Evolutionary conservation across 306 rosid genomes (phyloP), one percentile per base, ranked within the genome.

Genomic region (Castanospermum australe): DNA sequence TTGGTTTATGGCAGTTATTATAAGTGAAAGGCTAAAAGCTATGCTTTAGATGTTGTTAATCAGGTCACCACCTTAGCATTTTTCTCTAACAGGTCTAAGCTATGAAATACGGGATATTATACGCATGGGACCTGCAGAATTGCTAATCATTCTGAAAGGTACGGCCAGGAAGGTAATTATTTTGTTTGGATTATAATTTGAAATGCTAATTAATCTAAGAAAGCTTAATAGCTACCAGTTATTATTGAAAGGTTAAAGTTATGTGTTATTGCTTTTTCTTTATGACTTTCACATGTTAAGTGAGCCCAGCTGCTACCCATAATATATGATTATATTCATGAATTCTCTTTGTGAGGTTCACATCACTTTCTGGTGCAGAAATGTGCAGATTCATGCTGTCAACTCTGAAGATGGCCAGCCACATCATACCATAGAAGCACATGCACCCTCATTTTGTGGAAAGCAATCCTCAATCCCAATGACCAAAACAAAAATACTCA

Each of bases 231-330:
- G 70, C 39, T 59, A 80, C 44, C 44, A 59, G 47, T 80, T 74
- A 61, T 81, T 44, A 80, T 83, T 20, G 71, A 75, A 76, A 78
- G 75, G 69, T 68, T 61, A 57, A 70, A 71, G 71, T 20, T 36
- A 33, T 22, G 59, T 33, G 67, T 6, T 20, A 44, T 78, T 36
- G 81, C 72, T 74, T 80, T 59, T 72, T n/a, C 74, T 83, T 74
- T 80, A 82, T 75, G 71, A 65, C 33, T 36, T 64, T 85, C 86
- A 72, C 83, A 82, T 66, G 89, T 69, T 22, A 38, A 64, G 91
- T 78, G 88, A 87, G 88, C 90, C 88, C 89, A 57, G 77, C n/a
- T 74, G 78, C 47, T 84, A 51, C 79, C 78, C 82, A 73, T 55
- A 84, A 55, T 74, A 83, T 71, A 85, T 80, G 67, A 87, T 85